These are phyloP conservation scores for Huntiella abstrusa DNA, from an alignment of 2,329 filamentous ascomycete genomes.

Conservation along the genomic window DNA sequence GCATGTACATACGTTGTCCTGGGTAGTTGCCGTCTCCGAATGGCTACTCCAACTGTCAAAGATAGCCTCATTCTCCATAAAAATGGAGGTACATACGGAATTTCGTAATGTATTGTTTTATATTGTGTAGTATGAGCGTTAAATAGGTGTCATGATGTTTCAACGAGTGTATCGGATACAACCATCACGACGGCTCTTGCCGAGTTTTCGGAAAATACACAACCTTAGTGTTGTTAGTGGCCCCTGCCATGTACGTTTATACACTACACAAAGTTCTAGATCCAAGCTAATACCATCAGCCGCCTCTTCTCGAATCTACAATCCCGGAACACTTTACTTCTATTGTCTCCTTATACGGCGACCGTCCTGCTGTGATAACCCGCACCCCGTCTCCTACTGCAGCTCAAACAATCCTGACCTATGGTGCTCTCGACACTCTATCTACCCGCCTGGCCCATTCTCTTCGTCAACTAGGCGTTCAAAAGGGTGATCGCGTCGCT, in stretches of 20 bases:
- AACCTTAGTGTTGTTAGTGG: slow-evolving; percentile 7
- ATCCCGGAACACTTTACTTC: slow-evolving; percentile 54
- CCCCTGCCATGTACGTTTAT: slow-evolving; percentile 1
- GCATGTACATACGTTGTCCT: too few species aligned
- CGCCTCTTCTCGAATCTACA: slow-evolving; percentile 46
- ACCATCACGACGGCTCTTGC: too few species aligned
- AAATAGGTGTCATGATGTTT: too few species aligned
- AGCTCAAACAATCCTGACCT: slow-evolving; percentile 52
- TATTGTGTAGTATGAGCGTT: too few species aligned
- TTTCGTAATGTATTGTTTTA: too few species aligned
- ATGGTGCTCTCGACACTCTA: slow-evolving; percentile 51
- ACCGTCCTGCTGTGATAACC: slow-evolving; percentile 39
- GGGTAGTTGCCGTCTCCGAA: too few species aligned
- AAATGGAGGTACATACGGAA: too few species aligned
- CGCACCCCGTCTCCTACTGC: slow-evolving; percentile 16
- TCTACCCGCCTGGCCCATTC: slow-evolving; percentile 62
- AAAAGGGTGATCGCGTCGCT: slow-evolving; percentile 68
- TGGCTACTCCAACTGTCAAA: not conserved
- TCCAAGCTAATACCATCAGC: slow-evolving; percentile 24
- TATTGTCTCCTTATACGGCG: slow-evolving; percentile 44
- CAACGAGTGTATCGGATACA: too few species aligned
- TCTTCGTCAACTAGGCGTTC: slow-evolving; percentile 49
- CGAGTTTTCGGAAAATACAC: not conserved
- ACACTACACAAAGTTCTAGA: not conserved
- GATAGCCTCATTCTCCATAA: not conserved